Percentiles rank a stretch among this genome's conserved stretches.
These are phyloP conservation scores for Didymellaceae sp. DNA, from an alignment of 2,329 filamentous ascomycete species.

Conservation along the genomic window DNA sequence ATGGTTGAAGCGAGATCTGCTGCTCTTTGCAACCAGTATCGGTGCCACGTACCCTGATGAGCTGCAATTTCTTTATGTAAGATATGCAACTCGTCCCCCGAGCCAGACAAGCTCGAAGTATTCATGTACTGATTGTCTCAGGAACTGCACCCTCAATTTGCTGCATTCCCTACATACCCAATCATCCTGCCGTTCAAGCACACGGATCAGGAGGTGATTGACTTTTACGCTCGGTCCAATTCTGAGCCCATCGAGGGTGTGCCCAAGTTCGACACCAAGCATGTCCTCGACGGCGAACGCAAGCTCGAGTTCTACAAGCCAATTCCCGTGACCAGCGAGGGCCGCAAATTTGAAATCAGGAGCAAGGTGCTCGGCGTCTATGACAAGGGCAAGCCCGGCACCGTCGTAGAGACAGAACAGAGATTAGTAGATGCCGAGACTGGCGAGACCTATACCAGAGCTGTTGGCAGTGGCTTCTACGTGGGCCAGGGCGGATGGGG, in stretches of 20 bases:
- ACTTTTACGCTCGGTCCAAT: conserved; percentile 79
- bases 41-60: conserved; percentile 79
- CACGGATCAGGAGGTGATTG: conserved; percentile 75
- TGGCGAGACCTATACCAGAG: conserved; percentile 74
- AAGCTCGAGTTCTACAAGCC: conserved; percentile 78
- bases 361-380: conserved; percentile 84
- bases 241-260: conserved; percentile 74
- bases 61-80: conserved; percentile 89
- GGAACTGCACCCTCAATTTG: conserved; percentile 87
- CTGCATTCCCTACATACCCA: conserved; percentile 88
- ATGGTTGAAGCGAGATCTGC: conserved; percentile 86
- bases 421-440: conserved; percentile 73
- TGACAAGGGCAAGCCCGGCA: conserved; percentile 85
- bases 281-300: conserved; percentile 84
- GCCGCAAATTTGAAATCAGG: conserved; percentile 76
- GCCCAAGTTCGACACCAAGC: conserved; percentile 75
- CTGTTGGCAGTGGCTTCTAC: conserved; percentile 76
- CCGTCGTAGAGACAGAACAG: conserved; percentile 80
- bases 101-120: not conserved
- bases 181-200: conserved; percentile 85
- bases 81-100: conserved; percentile 35
- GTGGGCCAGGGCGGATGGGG: conserved; percentile 85
- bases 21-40: conserved; percentile 91
- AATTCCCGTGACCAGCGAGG: conserved; percentile 73
- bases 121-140: conserved; percentile 42